A percentile compares a stretch with the other conserved stretches of the same genome.
Evolutionary conservation across 768 basidiomycete species (phyloP).

Genomic region (Clitopilus hobsonii): DNA sequence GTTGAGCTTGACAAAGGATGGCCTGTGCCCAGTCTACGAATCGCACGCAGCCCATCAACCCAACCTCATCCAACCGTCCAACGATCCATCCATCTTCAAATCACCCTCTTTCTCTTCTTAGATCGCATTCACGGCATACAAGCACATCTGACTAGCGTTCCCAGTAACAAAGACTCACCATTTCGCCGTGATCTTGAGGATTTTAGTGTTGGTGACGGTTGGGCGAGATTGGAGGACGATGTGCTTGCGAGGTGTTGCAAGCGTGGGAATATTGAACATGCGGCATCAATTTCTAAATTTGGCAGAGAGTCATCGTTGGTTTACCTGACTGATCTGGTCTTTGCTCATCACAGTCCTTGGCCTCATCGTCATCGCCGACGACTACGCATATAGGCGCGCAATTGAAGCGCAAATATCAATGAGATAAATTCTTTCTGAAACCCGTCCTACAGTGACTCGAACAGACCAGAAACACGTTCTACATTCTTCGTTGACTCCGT

Average conservation of each 20-base stretch:
- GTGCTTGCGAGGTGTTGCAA: not conserved
- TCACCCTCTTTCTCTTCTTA: slow-evolving; percentile 7
- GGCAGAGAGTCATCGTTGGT: not conserved
- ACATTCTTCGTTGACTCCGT: not conserved
- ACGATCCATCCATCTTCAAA: slow-evolving; percentile 16
- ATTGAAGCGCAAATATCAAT: not conserved
- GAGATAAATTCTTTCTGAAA: too few species aligned
- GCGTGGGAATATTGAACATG: not conserved
- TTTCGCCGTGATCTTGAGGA: slow-evolving; percentile 37
- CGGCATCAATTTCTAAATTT: not conserved
- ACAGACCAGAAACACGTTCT: too few species aligned
- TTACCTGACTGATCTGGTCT: not conserved
- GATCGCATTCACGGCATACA: not conserved
- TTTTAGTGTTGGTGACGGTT: slow-evolving; percentile 18
- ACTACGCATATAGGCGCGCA: not conserved
- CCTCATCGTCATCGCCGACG: not conserved
- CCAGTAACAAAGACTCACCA: slow-evolving; percentile 33
- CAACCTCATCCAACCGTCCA: slow-evolving; percentile 9
- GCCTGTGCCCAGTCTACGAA: slow-evolving; percentile 1
- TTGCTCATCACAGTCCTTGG: not conserved
- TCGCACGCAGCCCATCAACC: slow-evolving; percentile 20
- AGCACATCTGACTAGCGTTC: slow-evolving; percentile 9
- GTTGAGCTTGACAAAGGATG: not conserved
- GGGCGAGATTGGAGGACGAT: slow-evolving; percentile 7
- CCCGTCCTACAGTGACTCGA: too few species aligned